A percentile compares a stretch with the other conserved stretches of the same genome.
Conservation (phyloP, 371 early-diverging fungal species). For the Basidiobolus meristosporus region DNA sequence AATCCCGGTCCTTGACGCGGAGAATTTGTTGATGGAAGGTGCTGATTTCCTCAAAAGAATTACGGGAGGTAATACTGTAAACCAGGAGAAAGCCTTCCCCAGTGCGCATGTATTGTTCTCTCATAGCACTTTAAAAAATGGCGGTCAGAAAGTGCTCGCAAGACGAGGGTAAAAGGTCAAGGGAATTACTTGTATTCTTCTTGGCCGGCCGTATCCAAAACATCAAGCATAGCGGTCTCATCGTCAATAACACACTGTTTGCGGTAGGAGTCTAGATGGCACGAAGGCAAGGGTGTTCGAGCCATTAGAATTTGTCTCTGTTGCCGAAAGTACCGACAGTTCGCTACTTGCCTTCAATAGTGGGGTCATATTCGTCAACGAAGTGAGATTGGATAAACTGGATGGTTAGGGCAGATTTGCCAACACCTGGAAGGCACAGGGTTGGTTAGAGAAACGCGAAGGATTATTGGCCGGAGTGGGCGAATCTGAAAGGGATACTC, state of each 20-base stretch:
- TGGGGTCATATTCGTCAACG: slow-evolving; percentile 86
- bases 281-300: not conserved
- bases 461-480: slow-evolving; percentile 1
- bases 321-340: not conserved
- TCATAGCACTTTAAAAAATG: slow-evolving; percentile 4
- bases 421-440: slow-evolving; percentile 36
- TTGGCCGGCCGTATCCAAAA: slow-evolving; percentile 88
- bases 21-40: too few species aligned
- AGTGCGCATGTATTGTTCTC: too few species aligned
- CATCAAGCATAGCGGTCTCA: slow-evolving; percentile 66
- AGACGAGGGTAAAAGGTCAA: slow-evolving; percentile 36
- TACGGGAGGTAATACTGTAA: slow-evolving; percentile 54
- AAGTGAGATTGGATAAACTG: slow-evolving; percentile 82
- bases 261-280: slow-evolving; percentile 59
- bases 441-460: not conserved
- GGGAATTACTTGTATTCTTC: too few species aligned
- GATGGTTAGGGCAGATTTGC: slow-evolving; percentile 76
- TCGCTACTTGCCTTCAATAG: slow-evolving; percentile 50
- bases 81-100: slow-evolving; percentile 77
- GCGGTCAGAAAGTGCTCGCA: not conserved
- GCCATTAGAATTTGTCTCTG: not conserved
- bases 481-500: slow-evolving; percentile 7
- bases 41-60: slow-evolving; percentile 62
- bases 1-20: slow-evolving; percentile 67
- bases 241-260: slow-evolving; percentile 74